Evolutionary conservation across 1,284 basidiomycete genomes (phyloP), one percentile per base, ranked within the genome.

Genomic region (Moniliella sp.): DNA sequence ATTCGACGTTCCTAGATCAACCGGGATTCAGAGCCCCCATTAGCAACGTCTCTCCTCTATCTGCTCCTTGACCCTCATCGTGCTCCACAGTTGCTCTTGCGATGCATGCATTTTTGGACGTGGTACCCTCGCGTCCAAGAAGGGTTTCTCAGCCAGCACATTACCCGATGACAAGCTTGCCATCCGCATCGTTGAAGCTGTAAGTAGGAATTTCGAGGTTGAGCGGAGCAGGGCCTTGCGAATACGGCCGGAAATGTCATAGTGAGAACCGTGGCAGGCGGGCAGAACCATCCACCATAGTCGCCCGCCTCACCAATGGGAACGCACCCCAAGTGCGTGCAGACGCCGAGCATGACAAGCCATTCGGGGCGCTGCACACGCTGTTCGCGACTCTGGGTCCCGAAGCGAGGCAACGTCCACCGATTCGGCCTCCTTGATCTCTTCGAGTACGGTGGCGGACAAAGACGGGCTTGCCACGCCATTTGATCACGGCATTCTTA

Each of bases 381-480:
- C 35, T 71, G 71, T 56, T 81, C 76, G 61, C 37, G 71, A 67
- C 69, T 97, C 71, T 33, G 91, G 91, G 63, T 99, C 91, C 49
- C 91, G 73, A 45, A 99, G 69, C 31, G 67, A 55, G 69, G 80
- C 80, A 73, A 86, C 74, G 64, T 93, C 76, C 35, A 74, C 68
- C 32, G 64, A 54, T 64, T 81, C 76, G 37, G 91, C 91, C 68
- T 97, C 91, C 44, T 83, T 73, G 51, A 97, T 83, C 69, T 99
- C 91, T 35, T 70, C 71, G 37, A 15, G 91, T 99, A 56, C 91
- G 76, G 69, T 99, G 88, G 50, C 91, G 76, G 62, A 99, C 82
- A 69, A 97, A 97, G 39, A 99, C 88, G 48, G 91, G 91, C 72
- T 97, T 99, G 62, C 88, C 91, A 62, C 88, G 80, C 91, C 91